phyloP scores from a whole-genome alignment of 2,329 filamentous ascomycete species.

The Penicillium sp. region DNA sequence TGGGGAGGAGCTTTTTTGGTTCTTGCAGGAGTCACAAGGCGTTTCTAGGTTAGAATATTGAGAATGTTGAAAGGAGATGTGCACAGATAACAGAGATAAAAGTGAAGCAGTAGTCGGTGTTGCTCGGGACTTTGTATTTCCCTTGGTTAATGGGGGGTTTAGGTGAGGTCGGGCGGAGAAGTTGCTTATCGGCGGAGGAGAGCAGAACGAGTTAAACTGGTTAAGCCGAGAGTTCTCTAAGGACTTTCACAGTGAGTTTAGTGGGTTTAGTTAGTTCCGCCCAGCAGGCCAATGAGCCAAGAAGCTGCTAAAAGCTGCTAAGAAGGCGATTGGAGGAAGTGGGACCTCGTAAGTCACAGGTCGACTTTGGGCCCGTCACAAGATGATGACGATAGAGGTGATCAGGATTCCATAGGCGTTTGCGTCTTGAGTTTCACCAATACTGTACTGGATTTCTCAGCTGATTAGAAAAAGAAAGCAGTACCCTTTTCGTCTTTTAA shows the following conservation, averaged over 20 bases:
- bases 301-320: neutral
- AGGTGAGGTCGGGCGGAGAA: conserved; percentile 12
- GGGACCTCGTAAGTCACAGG: conserved; percentile 6
- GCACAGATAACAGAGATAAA: neutral
- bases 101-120: neutral
- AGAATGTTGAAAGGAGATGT: neutral
- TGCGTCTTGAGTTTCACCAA: neutral
- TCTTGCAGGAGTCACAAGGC: neutral
- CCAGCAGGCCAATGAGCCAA: neutral
- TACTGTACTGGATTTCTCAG: neutral
- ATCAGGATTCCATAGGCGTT: neutral
- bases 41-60: neutral
- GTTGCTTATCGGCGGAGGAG: conserved; percentile 13
- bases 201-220: neutral
- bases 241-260: too few relatives aligned
- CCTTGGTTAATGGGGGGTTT: conserved; percentile 7
- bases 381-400: conserved; percentile 11
- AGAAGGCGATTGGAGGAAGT: conserved; percentile 7
- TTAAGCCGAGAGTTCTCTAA: neutral
- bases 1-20: neutral
- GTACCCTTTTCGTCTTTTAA: neutral
- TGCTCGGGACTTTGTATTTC: neutral
- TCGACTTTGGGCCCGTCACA: conserved; percentile 3
- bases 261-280: neutral
- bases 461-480: neutral